phyloP scores from a whole-genome alignment of 2,329 filamentous ascomycete species.

The Aspergillus japonicus region DNA sequence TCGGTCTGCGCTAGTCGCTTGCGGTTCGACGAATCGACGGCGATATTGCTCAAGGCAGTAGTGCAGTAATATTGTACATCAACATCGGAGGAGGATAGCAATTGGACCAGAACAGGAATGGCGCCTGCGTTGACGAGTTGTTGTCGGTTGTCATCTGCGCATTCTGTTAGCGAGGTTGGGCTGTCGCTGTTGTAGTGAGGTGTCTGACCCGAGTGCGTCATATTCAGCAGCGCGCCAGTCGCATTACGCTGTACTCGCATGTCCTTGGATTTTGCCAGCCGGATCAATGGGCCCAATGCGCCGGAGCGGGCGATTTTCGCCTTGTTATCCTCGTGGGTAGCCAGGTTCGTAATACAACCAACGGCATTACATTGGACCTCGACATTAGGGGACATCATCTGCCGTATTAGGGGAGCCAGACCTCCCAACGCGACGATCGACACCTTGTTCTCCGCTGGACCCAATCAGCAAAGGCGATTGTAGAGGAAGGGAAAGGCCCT shows the following conservation, averaged over 20 bases:
- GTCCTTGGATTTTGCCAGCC: constrained; percentile 92
- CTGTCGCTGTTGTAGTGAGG: neutral
- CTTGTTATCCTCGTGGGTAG: constrained; percentile 98
- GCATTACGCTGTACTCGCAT: constrained; percentile 98
- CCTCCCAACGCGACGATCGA: constrained; percentile 91
- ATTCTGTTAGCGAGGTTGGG: constrained; percentile 21
- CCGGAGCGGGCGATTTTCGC: constrained; percentile 96
- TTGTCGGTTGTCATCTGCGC: constrained; percentile 88
- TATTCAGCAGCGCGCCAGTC: constrained; percentile 92
- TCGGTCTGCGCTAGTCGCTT: constrained; percentile 90
- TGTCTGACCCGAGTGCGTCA: constrained; percentile 90
- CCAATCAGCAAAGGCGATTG: constrained; percentile 42
- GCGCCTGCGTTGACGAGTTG: constrained; percentile 95
- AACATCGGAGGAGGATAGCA: constrained; percentile 88
- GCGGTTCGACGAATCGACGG: constrained; percentile 86
- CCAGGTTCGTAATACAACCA: constrained; percentile 96
- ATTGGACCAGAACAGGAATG: constrained; percentile 94
- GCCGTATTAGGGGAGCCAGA: constrained; percentile 84
- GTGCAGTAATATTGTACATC: constrained; percentile 99
- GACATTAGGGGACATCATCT: constrained; percentile 97
- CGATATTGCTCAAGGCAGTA: constrained; percentile 96
- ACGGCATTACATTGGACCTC: constrained; percentile 99
- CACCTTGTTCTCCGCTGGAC: constrained; percentile 93
- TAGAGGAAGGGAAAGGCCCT: constrained; percentile 18
- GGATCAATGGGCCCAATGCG: constrained; percentile 83